Conservation (phyloP, 768 basidiomycete genomes). For the Pisolithus marmoratus region DNA sequence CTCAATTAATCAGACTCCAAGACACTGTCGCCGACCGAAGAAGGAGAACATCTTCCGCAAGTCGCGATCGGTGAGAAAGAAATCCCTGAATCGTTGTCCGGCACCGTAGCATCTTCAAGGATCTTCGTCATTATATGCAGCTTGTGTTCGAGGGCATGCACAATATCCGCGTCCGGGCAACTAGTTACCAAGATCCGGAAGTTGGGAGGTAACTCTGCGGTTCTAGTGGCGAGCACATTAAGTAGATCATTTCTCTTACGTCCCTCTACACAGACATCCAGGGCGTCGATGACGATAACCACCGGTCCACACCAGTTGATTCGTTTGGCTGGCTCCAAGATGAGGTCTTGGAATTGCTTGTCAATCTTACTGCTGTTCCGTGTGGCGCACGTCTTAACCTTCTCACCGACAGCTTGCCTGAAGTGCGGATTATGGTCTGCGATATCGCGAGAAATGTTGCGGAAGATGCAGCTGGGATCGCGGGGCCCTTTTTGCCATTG, state of each 20-base stretch:
- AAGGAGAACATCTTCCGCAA: background rate
- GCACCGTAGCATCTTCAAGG: background rate
- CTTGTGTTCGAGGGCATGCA: conserved; percentile 2
- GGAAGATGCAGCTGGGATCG: conserved; percentile 23
- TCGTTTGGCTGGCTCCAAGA: conserved; percentile 19
- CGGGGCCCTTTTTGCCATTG: conserved; percentile 7
- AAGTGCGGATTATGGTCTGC: conserved; percentile 28
- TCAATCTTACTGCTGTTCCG: conserved; percentile 11
- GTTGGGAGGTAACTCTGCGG: conserved; percentile 13
- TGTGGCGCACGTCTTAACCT: conserved; percentile 19
- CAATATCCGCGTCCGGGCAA: conserved; percentile 21
- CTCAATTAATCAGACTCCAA: background rate
- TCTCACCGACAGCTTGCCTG: conserved; percentile 9
- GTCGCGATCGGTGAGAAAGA: background rate
- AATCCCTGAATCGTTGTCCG: conserved; percentile 1
- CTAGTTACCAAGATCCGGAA: conserved; percentile 23
- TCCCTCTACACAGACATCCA: conserved; percentile 24
- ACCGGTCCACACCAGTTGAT: conserved; percentile 26
- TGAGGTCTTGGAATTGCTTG: conserved; percentile 25
- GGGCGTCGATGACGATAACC: conserved; percentile 30
- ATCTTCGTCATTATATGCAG: background rate
- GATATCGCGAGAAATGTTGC: conserved; percentile 28
- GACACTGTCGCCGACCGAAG: background rate
- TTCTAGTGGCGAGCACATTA: conserved; percentile 5
- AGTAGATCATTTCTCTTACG: conserved; percentile 18